Evolutionary conservation across 1,284 basidiomycete species (phyloP), one percentile per base, ranked within the genome.

Genomic region (Coniferiporia weirii): DNA sequence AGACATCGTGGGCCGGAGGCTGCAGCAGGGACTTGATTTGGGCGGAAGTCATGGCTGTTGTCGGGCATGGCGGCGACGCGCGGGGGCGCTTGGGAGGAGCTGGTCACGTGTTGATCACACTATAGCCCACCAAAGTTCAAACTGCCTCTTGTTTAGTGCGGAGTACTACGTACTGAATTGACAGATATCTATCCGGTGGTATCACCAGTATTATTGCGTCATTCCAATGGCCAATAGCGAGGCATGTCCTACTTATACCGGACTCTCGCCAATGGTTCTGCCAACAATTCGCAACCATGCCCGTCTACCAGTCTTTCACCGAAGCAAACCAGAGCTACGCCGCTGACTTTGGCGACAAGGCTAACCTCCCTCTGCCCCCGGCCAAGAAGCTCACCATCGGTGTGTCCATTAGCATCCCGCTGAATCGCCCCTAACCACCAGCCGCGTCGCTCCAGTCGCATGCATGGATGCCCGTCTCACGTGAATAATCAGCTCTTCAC

Each of bases 381-480:
- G 71, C 73, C 22, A 83, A 80, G 70, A 76, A 79, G 63, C 69
- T 80, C 38, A 72, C 74, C 40, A 73, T 82, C 59, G 74, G 80
- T 79, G 67, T 12, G 38, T 27, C 38, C 9, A 40, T 3, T 10
- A 2, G 8, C 8, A 40, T 9, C 38, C 38, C 15, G 9, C 15
- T 40, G 8, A 15, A 4, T 40, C 15, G 8, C 15, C 15, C 38
- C 15, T 15, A 15, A 40, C 45, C 43, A 13, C 17, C 13, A 40
- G 15, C 48, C 4, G 10, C 27, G 13, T 43, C 20, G 44, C 15
- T 46, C 50, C 40, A 86, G 82, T 85, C 35, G 85, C 83, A 20
- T 87, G 84, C 72, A 87, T 86, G 84, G 85, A 87, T 69, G 82
- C 83, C 54, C 81, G 83, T 52, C 71, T 85, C 62, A 75, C 77